Evolutionary conservation across 2,329 filamentous ascomycete genomes (phyloP).

Genomic region (Pseudocercospora eumusae): DNA sequence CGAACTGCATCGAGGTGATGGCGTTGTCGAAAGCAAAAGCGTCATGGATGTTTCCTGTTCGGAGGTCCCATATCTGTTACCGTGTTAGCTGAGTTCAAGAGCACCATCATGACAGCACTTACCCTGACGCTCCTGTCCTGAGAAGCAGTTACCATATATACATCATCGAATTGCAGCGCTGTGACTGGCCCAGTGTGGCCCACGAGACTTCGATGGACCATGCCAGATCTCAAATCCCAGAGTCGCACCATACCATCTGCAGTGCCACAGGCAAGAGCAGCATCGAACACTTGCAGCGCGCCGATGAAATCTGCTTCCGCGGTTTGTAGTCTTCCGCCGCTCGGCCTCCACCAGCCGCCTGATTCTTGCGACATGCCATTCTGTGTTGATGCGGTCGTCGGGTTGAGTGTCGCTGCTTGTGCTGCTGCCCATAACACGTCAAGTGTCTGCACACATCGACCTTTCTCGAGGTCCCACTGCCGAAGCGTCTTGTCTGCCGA

Average conservation of each 20-base stretch:
- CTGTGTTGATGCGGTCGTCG: conserved; percentile 34
- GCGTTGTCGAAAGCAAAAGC: conserved; percentile 93
- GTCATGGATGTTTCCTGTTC: conserved; percentile 91
- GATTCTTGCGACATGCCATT: conserved; percentile 19
- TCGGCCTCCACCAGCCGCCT: conserved; percentile 69
- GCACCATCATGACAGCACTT: conserved; percentile 47
- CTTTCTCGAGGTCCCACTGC: conserved; percentile 96
- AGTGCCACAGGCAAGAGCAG: conserved; percentile 91
- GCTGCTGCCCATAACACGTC: conserved; percentile 98
- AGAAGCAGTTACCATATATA: conserved; percentile 91
- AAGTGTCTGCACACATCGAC: conserved; percentile 94
- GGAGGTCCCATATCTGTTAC: conserved; percentile 91
- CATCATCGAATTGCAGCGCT: conserved; percentile 91
- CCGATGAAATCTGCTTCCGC: conserved; percentile 87
- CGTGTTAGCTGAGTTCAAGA: conserved; percentile 31
- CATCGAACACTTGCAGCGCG: conserved; percentile 91
- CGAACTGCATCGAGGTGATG: conserved; percentile 97
- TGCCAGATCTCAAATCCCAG: conserved; percentile 94
- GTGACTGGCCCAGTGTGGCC: conserved; percentile 95
- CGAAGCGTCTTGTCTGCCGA: conserved; percentile 96
- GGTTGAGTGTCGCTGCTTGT: conserved; percentile 65
- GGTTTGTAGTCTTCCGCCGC: conserved; percentile 58
- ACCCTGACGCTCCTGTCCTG: conserved; percentile 90
- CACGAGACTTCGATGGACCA: conserved; percentile 94
- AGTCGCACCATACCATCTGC: conserved; percentile 95